Conservation (phyloP, 1,284 basidiomycete species). For the Tremellales sp. region DNA sequence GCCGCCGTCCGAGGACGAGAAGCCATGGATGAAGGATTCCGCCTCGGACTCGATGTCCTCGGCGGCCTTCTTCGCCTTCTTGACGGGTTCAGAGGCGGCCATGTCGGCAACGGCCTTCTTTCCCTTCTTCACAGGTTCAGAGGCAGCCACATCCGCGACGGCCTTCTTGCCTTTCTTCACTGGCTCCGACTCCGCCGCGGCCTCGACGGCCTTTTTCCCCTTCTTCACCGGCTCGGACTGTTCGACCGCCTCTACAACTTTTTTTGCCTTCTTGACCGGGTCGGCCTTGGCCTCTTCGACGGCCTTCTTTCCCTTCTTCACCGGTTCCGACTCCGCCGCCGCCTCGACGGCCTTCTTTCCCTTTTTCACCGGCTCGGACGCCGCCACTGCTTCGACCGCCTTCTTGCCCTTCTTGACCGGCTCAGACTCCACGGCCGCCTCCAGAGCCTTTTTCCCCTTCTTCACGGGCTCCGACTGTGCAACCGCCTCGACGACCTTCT, state of each 20-base stretch:
- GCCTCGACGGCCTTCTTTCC: slow-evolving; percentile 11
- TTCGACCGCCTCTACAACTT: slow-evolving; percentile 9
- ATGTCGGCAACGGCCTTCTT: slow-evolving; percentile 3
- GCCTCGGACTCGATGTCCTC: slow-evolving; percentile 36
- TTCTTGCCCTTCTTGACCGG: slow-evolving; percentile 13
- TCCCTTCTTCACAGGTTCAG: slow-evolving; percentile 1
- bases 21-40: slow-evolving; percentile 59
- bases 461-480: slow-evolving; percentile 10
- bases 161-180: slow-evolving; percentile 14
- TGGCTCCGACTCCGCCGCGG: not conserved
- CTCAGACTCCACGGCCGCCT: slow-evolving; percentile 8
- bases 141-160: not conserved
- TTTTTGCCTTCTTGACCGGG: slow-evolving; percentile 11
- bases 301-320: not conserved
- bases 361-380: slow-evolving; percentile 8
- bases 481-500: slow-evolving; percentile 13
- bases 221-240: slow-evolving; percentile 13
- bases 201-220: slow-evolving; percentile 8
- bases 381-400: slow-evolving; percentile 10
- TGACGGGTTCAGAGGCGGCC: slow-evolving; percentile 3
- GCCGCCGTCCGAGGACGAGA: slow-evolving; percentile 54
- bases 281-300: slow-evolving; percentile 1
- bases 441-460: slow-evolving; percentile 12
- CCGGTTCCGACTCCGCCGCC: slow-evolving; percentile 4
- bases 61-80: slow-evolving; percentile 21